These are phyloP conservation scores for Anisodus tanguticus DNA, from an alignment of 257 asterid genomes.

Conservation along the genomic window DNA sequence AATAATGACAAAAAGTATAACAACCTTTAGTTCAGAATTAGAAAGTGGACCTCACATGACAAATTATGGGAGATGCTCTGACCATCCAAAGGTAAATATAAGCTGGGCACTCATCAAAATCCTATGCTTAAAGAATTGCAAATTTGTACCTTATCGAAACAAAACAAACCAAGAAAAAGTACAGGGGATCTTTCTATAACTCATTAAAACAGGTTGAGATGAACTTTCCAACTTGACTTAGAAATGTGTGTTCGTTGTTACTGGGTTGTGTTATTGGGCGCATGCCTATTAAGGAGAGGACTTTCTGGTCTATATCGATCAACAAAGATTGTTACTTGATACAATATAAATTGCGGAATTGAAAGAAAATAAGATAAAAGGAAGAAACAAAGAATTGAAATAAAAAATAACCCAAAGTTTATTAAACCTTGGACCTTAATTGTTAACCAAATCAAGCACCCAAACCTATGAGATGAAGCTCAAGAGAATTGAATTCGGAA, in stretches of 20 bases:
- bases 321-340: background rate
- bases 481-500: too few species aligned
- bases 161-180: background rate
- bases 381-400: too few species aligned
- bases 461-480: too few species aligned
- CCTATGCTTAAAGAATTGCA: background rate
- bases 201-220: background rate
- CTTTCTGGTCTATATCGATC: background rate
- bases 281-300: background rate
- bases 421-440: too few species aligned
- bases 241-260: background rate
- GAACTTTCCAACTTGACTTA: background rate
- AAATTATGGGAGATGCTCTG: background rate
- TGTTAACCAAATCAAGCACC: too few species aligned
- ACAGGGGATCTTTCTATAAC: background rate
- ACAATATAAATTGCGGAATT: too few species aligned
- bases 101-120: background rate
- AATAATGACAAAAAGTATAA: background rate
- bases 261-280: background rate
- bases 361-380: too few species aligned
- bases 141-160: background rate
- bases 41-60: background rate
- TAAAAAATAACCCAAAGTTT: too few species aligned
- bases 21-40: background rate
- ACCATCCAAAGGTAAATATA: background rate